Base-by-base conservation (phyloP, 2,329 filamentous ascomycete species). In the Diaporthe ilicicola region DNA sequence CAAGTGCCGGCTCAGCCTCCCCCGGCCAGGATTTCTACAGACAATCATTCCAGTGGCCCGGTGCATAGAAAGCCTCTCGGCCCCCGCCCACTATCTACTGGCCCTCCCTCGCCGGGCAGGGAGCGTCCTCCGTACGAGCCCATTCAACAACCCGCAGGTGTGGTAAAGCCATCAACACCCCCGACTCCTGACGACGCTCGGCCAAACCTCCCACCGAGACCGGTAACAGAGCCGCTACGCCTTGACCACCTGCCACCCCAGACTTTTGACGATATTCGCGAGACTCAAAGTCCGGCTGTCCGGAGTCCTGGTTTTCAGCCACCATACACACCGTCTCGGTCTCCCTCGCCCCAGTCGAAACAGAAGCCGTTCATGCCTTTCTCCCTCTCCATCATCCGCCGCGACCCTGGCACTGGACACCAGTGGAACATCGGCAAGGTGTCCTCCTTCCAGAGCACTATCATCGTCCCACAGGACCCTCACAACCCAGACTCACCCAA, bases 371-470 rank as follows among this genome's bases (percentile, higher is more conserved):
- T 82, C 56, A 79, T 81, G 0, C 84, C 87, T 0, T 90, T 89
- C 73, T 86, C 84, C 2, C 81, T 90, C 17, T 91, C 89, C 0
- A 80, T 95, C 17, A 94, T 94, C 75, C 90, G 93, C n/a, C 88
- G 92, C 74, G 91, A 94, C 77, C 91, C 91, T 1, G 84, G 87
- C 27, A 89, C 90, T 10, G 89, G 90, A 9, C 85, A 85, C 68
- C 93, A 94, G 79, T 94, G 92, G 92, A 94, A 94, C 76, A 87
- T 94, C 15, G 93, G 90, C 27, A 90, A 86, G 68, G 86, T 94
- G 61, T 86, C 85, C 2, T 89, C 87, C 0, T 85, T 85, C 71
- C 86, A 88, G 73, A 78, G 84, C 17, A 84, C 87, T 54, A 75
- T 80, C 29, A 76, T 79, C 4, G 55, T 67, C 72, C 34, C 76